A percentile compares a stretch with the other conserved stretches of the same genome.
Conservation (phyloP, 352 stramenopile species). For the Aphanomyces stellatus region DNA sequence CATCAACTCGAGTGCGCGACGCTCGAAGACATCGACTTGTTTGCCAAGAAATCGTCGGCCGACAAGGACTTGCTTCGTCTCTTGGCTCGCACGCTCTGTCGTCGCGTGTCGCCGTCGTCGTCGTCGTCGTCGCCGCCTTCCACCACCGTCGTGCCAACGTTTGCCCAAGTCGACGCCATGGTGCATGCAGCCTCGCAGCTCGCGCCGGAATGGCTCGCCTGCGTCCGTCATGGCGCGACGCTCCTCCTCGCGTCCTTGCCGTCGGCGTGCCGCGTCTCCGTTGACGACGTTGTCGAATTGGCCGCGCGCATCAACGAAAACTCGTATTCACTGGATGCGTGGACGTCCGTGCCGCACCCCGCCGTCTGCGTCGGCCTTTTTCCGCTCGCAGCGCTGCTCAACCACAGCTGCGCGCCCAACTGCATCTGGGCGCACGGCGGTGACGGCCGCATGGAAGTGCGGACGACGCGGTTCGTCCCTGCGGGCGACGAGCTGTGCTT, state of each 20-base stretch:
- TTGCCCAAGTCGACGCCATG: slow-evolving; percentile 30
- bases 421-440: slow-evolving; percentile 42
- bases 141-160: slow-evolving; percentile 23
- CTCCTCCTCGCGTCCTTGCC: slow-evolving; percentile 30
- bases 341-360: slow-evolving; percentile 32
- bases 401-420: slow-evolving; percentile 40
- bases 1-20: slow-evolving; percentile 37
- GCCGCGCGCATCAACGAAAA: slow-evolving; percentile 46
- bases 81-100: slow-evolving; percentile 31
- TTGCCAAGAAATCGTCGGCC: slow-evolving; percentile 30
- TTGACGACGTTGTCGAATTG: slow-evolving; percentile 36
- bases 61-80: slow-evolving; percentile 37
- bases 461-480: slow-evolving; percentile 30
- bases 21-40: slow-evolving; percentile 37
- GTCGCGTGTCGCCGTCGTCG: slow-evolving; percentile 14
- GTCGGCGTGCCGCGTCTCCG: slow-evolving; percentile 27
- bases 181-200: slow-evolving; percentile 31
- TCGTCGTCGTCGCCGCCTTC: not conserved
- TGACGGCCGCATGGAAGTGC: slow-evolving; percentile 29
- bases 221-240: slow-evolving; percentile 26
- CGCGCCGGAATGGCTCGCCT: slow-evolving; percentile 24
- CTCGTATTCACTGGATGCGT: slow-evolving; percentile 34
- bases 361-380: slow-evolving; percentile 37
- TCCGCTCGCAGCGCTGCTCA: slow-evolving; percentile 32
- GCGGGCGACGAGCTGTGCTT: slow-evolving; percentile 36